Base-by-base conservation (phyloP, 345 rosid genomes). In the Lenwebbia sp. region DNA sequence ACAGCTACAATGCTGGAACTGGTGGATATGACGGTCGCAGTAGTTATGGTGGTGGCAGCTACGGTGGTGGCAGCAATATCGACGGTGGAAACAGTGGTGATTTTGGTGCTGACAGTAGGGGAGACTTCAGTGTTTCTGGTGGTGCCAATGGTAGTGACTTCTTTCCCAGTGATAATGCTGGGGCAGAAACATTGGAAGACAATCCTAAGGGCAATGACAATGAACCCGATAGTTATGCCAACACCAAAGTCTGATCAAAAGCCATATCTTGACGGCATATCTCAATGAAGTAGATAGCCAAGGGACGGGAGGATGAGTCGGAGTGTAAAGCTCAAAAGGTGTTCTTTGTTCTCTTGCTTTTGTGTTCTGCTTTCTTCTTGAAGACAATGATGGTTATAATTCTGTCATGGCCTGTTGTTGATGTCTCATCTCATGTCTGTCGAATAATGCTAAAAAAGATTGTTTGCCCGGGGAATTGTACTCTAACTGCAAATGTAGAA, bases 1-100 rank as follows among this genome's bases (percentile, higher is more conserved):
- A 81, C 55, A 90, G 93, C 0, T 87, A 89, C 44, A 86, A 90
- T 53, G 92, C 91, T 4, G 87, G 89, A 7, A 83, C 84, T 30
- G 74, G 83, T 5, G 55, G 70, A 84, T 62, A 84, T 50, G 54
- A 82, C 13, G 49, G 86, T 58, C 40, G 8, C 47, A 84, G 53
- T n/a, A 57, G 75, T 8, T 30, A 83, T 55, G 44, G 60, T 13
- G 84, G 26, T 52, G 54, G 37, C 11, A 30, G 57, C 55, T 51
- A 51, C 8, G 40, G 84, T 5, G 57, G 41, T 82, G 53, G 57
- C 57, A 37, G 84, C 84, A 62, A 84, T 84, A n/a, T 57, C 14
- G 89, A 87, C 5, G 84, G 90, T 30, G 47, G 62, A 33, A 58
- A 37, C 30, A 65, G 44, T 22, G 86, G 86, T 37, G 83, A 33